Evolutionary conservation across 495 filamentous ascomycete genomes (phyloP).

Genomic region (Penicillium chermesinum): DNA sequence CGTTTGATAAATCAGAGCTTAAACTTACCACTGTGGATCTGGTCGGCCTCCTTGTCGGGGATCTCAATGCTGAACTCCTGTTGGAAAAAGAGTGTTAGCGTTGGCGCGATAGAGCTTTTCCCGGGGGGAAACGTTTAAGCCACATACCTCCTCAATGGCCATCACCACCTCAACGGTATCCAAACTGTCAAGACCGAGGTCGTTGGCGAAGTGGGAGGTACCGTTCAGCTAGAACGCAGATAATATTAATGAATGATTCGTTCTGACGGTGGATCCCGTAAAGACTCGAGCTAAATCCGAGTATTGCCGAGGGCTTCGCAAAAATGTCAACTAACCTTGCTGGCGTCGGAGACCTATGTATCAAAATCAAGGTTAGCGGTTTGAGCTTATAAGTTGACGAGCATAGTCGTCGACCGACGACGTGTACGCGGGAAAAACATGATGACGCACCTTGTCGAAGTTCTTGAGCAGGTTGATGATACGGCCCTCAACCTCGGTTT

Average conservation of each 20-base stretch:
- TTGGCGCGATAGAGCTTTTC: slow-evolving; percentile 4
- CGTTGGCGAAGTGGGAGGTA: slow-evolving; percentile 86
- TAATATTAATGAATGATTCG: slow-evolving; percentile 12
- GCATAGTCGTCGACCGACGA: background rate
- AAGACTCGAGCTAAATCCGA: slow-evolving; percentile 5
- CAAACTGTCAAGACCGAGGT: slow-evolving; percentile 92
- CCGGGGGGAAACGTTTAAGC: slow-evolving; percentile 14
- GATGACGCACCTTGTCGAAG: slow-evolving; percentile 86
- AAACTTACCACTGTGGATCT: slow-evolving; percentile 90
- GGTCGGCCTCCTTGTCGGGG: slow-evolving; percentile 97
- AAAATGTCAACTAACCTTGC: slow-evolving; percentile 54
- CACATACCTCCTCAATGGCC: slow-evolving; percentile 95
- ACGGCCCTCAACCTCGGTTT: slow-evolving; percentile 82
- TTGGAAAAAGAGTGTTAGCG: slow-evolving; percentile 22
- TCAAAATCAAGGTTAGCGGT: slow-evolving; percentile 6
- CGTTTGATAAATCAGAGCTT: background rate
- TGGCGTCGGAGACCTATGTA: slow-evolving; percentile 67
- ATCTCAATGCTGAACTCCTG: slow-evolving; percentile 99
- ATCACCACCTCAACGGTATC: slow-evolving; percentile 99
- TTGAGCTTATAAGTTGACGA: background rate
- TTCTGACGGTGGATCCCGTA: background rate
- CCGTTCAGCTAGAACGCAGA: slow-evolving; percentile 59
- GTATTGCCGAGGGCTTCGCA: slow-evolving; percentile 2
- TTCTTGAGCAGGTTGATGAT: slow-evolving; percentile 88
- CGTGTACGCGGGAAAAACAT: background rate